Base-by-base conservation (phyloP, 495 filamentous ascomycete species). In the Tuber indicum region DNA sequence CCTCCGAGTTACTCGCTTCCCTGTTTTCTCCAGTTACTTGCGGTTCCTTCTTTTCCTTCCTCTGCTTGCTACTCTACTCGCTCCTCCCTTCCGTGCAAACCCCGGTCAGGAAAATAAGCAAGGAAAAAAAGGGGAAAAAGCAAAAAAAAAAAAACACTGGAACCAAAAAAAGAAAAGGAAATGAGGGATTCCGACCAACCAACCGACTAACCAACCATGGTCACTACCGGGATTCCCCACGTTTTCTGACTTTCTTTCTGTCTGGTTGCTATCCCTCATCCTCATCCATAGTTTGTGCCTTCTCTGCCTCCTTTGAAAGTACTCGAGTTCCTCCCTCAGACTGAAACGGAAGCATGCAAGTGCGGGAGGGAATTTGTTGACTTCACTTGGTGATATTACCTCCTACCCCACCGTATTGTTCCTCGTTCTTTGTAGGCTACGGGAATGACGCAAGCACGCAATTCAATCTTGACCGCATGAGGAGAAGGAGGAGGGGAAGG, bases 121-220 rank as follows among this genome's bases (percentile, higher is more conserved):
- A 80, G 71, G 74, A 66, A 43, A 62, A 72, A 71, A 46, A 73
- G 47, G 44, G 39, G 36, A 72, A 7, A 58, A 39, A 21, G 32
- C 32, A 32, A 32, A 78, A 23, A 71, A 78, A 23, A 71, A 79
- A 74, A 49, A 41, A 41, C 39, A 41, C 4, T 41, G 71, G 66
- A 26, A 17, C 21, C 26, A 32, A 32, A 66, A 66, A 66, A 66
- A 66, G 26, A 21, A 66, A 66, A 66, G n/a, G 12, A 66, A 66
- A 17, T 7, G 58, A 32, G 58, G 58, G 58, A n/a, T 66, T n/a
- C 58, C n/a, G 58, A 32, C 47, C 47, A 49, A 19, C 47, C 19
- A 49, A 49, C 47, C 47, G 21, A 49, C 58, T n/a, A 32, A 32
- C 58, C 58, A 66, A 66, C 58, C 58, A 66, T 66, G 58, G 58